Evolutionary conservation across 257 asterid genomes (phyloP).

Genomic region (Fraxinus excelsior): DNA sequence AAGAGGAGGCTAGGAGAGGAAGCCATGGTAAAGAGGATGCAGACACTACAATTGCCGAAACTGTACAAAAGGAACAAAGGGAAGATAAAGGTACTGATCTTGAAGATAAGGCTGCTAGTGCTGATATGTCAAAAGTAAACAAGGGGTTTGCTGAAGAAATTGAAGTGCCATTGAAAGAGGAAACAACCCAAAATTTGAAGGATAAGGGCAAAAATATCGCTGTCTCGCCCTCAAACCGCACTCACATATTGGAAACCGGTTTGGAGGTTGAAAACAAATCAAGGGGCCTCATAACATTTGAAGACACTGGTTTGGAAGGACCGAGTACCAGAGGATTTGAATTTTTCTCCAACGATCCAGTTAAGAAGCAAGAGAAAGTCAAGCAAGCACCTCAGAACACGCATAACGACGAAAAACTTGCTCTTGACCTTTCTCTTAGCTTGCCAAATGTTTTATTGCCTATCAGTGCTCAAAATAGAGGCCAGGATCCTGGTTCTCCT

Average conservation of each 20-base stretch:
- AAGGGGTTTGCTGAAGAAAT: constrained; percentile 37
- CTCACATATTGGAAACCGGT: constrained; percentile 36
- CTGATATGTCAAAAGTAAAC: constrained; percentile 27
- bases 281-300: constrained; percentile 36
- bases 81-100: constrained; percentile 37
- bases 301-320: constrained; percentile 63
- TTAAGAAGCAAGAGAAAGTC: constrained; percentile 62
- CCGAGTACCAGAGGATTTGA: constrained; percentile 77
- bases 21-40: constrained; percentile 42
- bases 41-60: constrained; percentile 41
- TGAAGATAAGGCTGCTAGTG: constrained; percentile 47
- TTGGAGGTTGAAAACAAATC: constrained; percentile 51
- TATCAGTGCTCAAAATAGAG: constrained; percentile 57
- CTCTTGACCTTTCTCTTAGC: constrained; percentile 96
- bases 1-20: constrained; percentile 32
- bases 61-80: constrained; percentile 37
- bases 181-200: constrained; percentile 41
- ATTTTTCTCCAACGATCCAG: constrained; percentile 74
- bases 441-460: constrained; percentile 90
- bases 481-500: constrained; percentile 78
- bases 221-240: constrained; percentile 38
- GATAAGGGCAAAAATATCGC: constrained; percentile 77
- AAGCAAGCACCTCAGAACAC: constrained; percentile 43
- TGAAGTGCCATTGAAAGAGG: constrained; percentile 47
- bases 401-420: constrained; percentile 74